Base-by-base conservation (phyloP, 2,329 filamentous ascomycete genomes). In the Aspergillus novofumigatus region DNA sequence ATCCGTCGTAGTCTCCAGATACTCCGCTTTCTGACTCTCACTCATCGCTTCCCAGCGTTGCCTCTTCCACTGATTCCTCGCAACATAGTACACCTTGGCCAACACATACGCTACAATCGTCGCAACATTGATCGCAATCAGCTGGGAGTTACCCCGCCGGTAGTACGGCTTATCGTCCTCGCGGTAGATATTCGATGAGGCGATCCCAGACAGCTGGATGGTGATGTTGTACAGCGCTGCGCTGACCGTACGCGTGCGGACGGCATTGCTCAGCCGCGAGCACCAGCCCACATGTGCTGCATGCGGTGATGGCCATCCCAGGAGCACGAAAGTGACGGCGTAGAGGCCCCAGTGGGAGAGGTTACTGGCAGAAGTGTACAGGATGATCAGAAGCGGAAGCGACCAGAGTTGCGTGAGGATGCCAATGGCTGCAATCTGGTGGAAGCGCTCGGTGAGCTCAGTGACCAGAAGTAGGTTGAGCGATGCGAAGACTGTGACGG, bases 121-220 rank as follows among this genome's bases (percentile, higher is more conserved):
- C 59, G 74, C 77, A 17, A 71, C 73, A 4, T 74, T 72, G 42
- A 84, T 77, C 0, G 69, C 80, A 9, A 84, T 69, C 6, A 85
- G 68, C 9, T 80, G 72, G 4, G 29, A 32, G 2, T 32, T 32
- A 11, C 29, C 29, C 29, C 29, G 9, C 10, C 29, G 71, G 59
- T 84, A 85, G 23, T 80, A 68, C 1, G 83, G 82, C 62, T 77
- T 75, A 63, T 85, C 83, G 45, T 83, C 80, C 8, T 78, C 66
- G 23, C 80, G 76, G 62, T 82, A 83, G 55, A 82, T 80, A 60
- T 82, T 81, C 29, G 68, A 62, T 2, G 71, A 70, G 14, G 78
- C 72, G 54, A 81, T 79, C 29, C 29, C 29, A 11, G 29, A 32
- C 10, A 32, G 29, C 29, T 78, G 78, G 7, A 79, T 75, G 42